Percentiles rank a stretch among this genome's conserved stretches.
Evolutionary conservation across 2,329 filamentous ascomycete genomes (phyloP).

Genomic region (Xylaria digitata): DNA sequence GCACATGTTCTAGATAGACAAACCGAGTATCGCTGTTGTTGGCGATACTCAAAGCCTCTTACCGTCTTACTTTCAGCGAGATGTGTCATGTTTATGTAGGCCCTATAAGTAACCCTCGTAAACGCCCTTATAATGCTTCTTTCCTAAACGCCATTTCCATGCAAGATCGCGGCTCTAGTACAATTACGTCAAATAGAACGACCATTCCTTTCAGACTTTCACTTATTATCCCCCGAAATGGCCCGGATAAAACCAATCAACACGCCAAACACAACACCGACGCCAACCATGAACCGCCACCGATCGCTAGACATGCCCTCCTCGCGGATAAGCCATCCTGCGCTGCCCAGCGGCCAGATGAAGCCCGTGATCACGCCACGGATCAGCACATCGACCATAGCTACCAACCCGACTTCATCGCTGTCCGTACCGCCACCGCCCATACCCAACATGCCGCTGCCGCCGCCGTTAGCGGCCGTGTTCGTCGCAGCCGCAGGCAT

Average conservation of each 20-base stretch:
- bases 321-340: constrained; percentile 86
- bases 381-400: constrained; percentile 84
- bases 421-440: constrained; percentile 53
- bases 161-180: constrained; percentile 23
- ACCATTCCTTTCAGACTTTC: constrained; percentile 19
- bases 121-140: constrained; percentile 33
- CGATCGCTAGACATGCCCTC: constrained; percentile 87
- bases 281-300: constrained; percentile 86
- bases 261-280: constrained; percentile 76
- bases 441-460: constrained; percentile 51
- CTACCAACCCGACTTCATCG: constrained; percentile 61
- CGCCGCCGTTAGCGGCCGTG: constrained; percentile 49
- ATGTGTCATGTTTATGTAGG: constrained; percentile 18
- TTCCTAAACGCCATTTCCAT: constrained; percentile 36
- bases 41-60: constrained; percentile 46
- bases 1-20: constrained; percentile 42
- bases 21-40: constrained; percentile 45
- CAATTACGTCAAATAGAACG: constrained; percentile 6
- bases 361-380: constrained; percentile 92
- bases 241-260: constrained; percentile 52
- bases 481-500: constrained; percentile 48
- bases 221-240: constrained; percentile 50
- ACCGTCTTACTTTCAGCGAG: constrained; percentile 24
- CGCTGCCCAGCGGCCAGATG: constrained; percentile 89
- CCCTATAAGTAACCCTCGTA: not conserved